These are phyloP conservation scores for Boletus sp. DNA, from an alignment of 768 basidiomycete genomes.

Conservation along the genomic window DNA sequence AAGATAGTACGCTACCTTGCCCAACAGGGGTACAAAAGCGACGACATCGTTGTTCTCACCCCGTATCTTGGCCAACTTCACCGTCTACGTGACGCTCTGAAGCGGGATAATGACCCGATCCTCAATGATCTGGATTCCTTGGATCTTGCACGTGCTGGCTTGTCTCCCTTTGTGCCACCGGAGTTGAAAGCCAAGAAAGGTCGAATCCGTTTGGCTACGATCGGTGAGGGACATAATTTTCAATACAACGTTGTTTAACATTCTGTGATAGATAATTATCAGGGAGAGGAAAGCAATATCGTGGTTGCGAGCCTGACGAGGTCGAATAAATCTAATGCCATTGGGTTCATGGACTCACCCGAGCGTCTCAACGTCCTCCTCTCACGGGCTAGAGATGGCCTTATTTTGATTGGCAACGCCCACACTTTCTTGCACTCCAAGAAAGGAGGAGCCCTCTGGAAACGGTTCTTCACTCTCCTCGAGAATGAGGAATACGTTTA, in stretches of 20 bases:
- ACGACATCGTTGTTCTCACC: conserved; percentile 63
- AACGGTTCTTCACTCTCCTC: conserved; percentile 6
- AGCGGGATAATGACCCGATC: conserved; percentile 49
- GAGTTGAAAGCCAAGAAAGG: conserved; percentile 37
- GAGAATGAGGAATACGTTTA: neutral
- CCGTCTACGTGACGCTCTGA: conserved; percentile 44
- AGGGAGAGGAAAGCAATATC: conserved; percentile 72
- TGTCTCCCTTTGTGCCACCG: conserved; percentile 35
- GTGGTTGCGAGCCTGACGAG: conserved; percentile 60
- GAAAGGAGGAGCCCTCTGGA: conserved; percentile 11
- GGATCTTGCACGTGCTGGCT: conserved; percentile 57
- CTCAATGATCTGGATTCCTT: conserved; percentile 60
- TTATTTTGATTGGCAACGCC: conserved; percentile 66
- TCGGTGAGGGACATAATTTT: conserved; percentile 41
- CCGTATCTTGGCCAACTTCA: conserved; percentile 67
- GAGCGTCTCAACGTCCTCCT: conserved; percentile 71
- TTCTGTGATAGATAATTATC: conserved; percentile 60
- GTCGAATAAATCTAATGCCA: conserved; percentile 53
- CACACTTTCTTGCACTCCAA: conserved; percentile 3
- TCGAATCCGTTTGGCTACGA: conserved; percentile 58
- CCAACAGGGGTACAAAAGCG: conserved; percentile 65
- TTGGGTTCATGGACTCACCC: conserved; percentile 70
- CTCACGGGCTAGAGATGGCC: conserved; percentile 61
- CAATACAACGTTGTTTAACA: neutral
- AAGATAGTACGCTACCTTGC: conserved; percentile 64